Percentiles rank a stretch among this genome's conserved stretches.
Conservation (phyloP, 352 stramenopile species). For the Poterioochromonas sp. region DNA sequence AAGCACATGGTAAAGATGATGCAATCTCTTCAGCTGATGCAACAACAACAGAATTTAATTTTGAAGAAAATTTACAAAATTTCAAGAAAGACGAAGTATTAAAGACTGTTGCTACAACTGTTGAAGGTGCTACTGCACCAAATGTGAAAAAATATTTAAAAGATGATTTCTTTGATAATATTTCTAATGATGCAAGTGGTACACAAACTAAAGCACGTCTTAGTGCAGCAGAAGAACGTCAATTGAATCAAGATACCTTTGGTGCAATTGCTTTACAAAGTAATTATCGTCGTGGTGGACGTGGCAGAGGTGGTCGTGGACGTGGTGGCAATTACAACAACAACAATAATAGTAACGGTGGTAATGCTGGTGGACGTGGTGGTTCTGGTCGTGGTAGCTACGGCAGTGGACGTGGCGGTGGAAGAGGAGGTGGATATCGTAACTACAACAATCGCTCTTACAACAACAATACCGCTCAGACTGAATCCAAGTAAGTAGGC, state of each 20-base stretch:
- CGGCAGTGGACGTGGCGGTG: too few relatives aligned
- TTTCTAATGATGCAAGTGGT: neutral
- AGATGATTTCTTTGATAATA: constrained; percentile 32
- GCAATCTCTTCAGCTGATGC: neutral
- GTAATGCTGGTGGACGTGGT: too few relatives aligned
- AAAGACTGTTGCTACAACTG: neutral
- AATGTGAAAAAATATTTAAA: constrained; percentile 11
- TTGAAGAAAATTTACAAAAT: neutral
- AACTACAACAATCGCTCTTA: too few relatives aligned
- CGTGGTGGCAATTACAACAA: too few relatives aligned
- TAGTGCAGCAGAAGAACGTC: neutral
- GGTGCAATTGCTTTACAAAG: constrained; percentile 24
- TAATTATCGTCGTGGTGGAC: neutral
- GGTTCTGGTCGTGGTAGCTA: too few relatives aligned
- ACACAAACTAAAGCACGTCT: neutral
- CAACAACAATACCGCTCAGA: too few relatives aligned
- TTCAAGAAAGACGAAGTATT: constrained; percentile 31
- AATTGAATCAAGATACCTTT: constrained; percentile 21
- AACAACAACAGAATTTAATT: constrained; percentile 13
- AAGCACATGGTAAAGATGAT: neutral
- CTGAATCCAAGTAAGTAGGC: too few relatives aligned
- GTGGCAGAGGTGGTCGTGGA: neutral
- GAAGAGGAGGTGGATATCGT: too few relatives aligned
- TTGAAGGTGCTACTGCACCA: neutral
- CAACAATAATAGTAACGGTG: too few relatives aligned